Base-by-base conservation (phyloP, 352 stramenopile species). In the Globisporangium nagaii region DNA sequence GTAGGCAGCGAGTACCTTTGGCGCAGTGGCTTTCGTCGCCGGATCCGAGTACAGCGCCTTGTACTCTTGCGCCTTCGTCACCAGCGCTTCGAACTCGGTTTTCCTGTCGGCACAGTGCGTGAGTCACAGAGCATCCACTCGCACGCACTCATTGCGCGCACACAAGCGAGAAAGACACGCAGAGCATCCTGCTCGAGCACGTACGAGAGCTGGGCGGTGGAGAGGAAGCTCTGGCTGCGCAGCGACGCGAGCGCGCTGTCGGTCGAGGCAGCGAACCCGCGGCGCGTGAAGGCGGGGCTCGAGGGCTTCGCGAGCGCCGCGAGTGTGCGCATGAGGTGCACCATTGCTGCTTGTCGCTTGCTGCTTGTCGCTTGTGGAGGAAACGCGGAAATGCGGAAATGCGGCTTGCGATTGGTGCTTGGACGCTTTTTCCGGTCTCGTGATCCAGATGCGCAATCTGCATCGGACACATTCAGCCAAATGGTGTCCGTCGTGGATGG, bases 211-310 rank as follows among this genome's bases (percentile, higher is more conserved):
- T 92, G 65, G 24, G 71, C 66, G 9, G 79, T 90, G 25, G 79
- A 92, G 52, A 92, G 68, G 55, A 92, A 89, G 68, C 78, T 84
- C 50, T 81, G 55, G 20, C 76, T 79, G 32, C 68, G 53, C n/a
- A 92, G 74, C 36, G 75, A 71, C 55, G 49, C 48, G 24, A 80
- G 60, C 41, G 62, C 66, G n/a, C 48, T 65, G 40, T 54, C 37
- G 22, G 54, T 56, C 19, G 56, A 28, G 10, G 27, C 44, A 15
- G 55, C 28, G 20, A 62, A 62, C 32, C 24, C 20, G 22, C 55
- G 45, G 19, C 34, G 34, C 34, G 25, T 34, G 19, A 59, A n/a
- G 1, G 15, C 15, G 15, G 46, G 9, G 22, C 22, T 47, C 2
- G 53, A 31, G 8, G 42, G 9, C 15, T 22, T 22, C 11, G 36